These are phyloP conservation scores for Theileria orientalis DNA, from an alignment of 169 alveolate species.

Conservation along the genomic window DNA sequence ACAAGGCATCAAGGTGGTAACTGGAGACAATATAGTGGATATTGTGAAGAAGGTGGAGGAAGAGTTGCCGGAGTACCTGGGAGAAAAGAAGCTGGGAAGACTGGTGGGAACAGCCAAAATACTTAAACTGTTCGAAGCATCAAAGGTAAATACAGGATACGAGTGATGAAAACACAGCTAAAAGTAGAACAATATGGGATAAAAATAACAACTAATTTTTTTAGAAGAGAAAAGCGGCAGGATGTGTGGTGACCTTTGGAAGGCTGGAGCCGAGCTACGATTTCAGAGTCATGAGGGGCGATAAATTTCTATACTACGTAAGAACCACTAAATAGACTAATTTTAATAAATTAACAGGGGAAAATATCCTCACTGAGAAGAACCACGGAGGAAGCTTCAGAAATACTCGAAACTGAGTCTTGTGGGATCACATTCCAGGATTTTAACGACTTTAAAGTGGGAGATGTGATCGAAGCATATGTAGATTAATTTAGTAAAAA, in stretches of 20 bases:
- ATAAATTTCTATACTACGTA: slow-evolving; percentile 33
- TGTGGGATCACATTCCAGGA: slow-evolving; percentile 58
- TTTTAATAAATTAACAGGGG: slow-evolving; percentile 23
- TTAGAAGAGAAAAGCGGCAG: slow-evolving; percentile 58
- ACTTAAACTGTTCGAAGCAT: slow-evolving; percentile 48
- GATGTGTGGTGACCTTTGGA: slow-evolving; percentile 56
- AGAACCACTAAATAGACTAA: background rate
- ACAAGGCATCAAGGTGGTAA: slow-evolving; percentile 14
- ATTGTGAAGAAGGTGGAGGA: slow-evolving; percentile 23
- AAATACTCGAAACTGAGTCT: slow-evolving; percentile 48
- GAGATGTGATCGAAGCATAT: slow-evolving; percentile 56
- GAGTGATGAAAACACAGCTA: background rate
- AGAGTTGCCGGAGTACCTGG: slow-evolving; percentile 10
- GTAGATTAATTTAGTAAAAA: background rate
- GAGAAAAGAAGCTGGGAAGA: slow-evolving; percentile 26
- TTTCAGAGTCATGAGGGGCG: slow-evolving; percentile 48
- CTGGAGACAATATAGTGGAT: slow-evolving; percentile 44
- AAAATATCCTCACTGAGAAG: slow-evolving; percentile 49
- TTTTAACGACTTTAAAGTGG: slow-evolving; percentile 55
- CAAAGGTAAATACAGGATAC: slow-evolving; percentile 34
- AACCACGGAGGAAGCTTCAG: slow-evolving; percentile 31
- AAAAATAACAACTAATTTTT: background rate
- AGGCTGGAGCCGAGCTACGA: slow-evolving; percentile 19
- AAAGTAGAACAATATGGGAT: background rate
- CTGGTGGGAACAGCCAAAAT: slow-evolving; percentile 46